Conservation (phyloP, 129 eudicot species). For the Saposhnikovia divaricata region DNA sequence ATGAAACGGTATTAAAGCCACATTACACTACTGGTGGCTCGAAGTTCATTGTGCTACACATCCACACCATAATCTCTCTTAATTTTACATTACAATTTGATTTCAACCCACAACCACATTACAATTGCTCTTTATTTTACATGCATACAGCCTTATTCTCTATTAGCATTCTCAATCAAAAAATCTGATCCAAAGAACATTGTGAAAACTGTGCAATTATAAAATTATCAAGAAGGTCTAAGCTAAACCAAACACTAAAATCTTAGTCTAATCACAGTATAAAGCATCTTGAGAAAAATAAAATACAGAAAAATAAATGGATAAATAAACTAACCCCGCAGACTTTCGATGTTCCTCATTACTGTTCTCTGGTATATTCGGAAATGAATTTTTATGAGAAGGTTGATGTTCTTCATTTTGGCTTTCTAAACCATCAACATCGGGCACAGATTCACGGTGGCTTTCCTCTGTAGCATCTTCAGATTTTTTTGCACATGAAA, state of each 20-base stretch:
- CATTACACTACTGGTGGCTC: not conserved
- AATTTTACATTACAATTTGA: not conserved
- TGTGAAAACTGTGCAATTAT: not conserved
- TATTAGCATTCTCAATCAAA: not conserved
- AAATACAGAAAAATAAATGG: not conserved
- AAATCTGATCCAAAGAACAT: not conserved
- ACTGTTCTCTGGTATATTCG: conserved; percentile 17
- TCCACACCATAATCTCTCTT: not conserved
- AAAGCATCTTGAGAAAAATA: not conserved
- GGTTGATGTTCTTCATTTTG: not conserved
- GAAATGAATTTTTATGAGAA: not conserved
- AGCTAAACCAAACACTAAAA: not conserved
- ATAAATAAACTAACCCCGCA: conserved; percentile 2
- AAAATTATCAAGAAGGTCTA: not conserved
- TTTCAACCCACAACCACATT: not conserved
- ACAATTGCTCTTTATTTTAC: not conserved
- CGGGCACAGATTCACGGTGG: not conserved
- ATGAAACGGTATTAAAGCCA: not conserved
- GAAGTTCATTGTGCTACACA: not conserved
- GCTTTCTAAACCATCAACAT: not conserved
- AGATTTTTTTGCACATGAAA: not conserved
- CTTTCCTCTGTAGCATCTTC: conserved; percentile 1
- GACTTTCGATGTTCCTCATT: conserved; percentile 13
- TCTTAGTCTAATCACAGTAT: not conserved
- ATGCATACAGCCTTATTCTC: not conserved